Percentiles rank a stretch among this genome's conserved stretches.
Conservation (phyloP, 352 stramenopile genomes). For the Phytophthora constricta region DNA sequence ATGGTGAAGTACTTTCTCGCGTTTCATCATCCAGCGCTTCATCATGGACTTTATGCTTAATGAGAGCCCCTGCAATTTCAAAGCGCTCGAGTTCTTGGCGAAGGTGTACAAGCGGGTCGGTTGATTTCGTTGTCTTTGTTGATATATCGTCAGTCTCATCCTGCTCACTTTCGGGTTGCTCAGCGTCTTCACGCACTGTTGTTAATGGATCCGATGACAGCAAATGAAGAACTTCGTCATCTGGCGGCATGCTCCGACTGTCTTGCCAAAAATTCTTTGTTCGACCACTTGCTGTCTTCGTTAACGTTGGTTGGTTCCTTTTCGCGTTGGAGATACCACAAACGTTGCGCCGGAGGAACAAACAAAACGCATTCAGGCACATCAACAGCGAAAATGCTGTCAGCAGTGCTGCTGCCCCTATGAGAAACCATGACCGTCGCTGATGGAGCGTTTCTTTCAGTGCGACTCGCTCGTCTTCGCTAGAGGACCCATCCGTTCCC, state of each 20-base stretch:
- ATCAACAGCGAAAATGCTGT: conserved; percentile 21
- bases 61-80: conserved; percentile 20
- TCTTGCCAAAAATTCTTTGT: conserved; percentile 32
- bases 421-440: conserved; percentile 43
- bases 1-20: conserved; percentile 23
- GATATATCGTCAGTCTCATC: neutral
- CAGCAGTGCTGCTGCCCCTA: conserved; percentile 32
- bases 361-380: conserved; percentile 30
- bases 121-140: neutral
- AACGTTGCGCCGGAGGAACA: conserved; percentile 27
- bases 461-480: conserved; percentile 18
- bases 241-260: conserved; percentile 14
- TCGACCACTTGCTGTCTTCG: conserved; percentile 21
- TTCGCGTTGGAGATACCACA: conserved; percentile 11
- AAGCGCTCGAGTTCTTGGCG: conserved; percentile 21
- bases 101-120: conserved; percentile 21
- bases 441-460: conserved; percentile 44
- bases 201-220: conserved; percentile 25
- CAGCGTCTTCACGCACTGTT: conserved; percentile 14
- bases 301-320: neutral
- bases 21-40: neutral
- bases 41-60: conserved; percentile 12
- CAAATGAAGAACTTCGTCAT: conserved; percentile 30
- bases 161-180: conserved; percentile 22
- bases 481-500: conserved; percentile 19